Base-by-base conservation (phyloP, 2,329 filamentous ascomycete genomes). In the Aspergillus melleus region DNA sequence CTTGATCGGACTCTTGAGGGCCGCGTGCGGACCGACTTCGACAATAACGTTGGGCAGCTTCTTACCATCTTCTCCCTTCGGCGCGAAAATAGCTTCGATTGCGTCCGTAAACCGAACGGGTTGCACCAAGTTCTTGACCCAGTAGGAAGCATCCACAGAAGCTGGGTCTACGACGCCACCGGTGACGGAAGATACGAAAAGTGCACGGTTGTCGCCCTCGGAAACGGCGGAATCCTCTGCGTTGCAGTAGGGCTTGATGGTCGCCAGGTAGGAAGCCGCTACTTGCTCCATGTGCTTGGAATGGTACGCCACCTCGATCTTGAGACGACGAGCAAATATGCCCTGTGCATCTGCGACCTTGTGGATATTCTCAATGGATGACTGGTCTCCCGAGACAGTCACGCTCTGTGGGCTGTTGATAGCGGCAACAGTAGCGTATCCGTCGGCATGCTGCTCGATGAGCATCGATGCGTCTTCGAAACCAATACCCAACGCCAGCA, bases 401-500 rank as follows among this genome's bases (percentile, higher is more conserved):
- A 47, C 44, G 22, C 19, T 20, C 44, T 47, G 19, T 20, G 44
- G 44, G 11, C 44, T 47, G 44, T 47, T 47, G 19, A 47, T 24
- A 47, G 19, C 19, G 11, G 44, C 44, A 47, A 47, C 19, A 20
- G 22, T 47, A 14, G 22, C 22, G 44, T 24, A 20, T 24, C 44
- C 44, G 10, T 20, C 22, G 10, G 19, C 19, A 24, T 20, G 44
- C 19, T 24, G 19, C 44, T 47, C 44, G 12, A 47, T 47, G 19
- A 20, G 9, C 10, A 11, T 47, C 19, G 19, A 20, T 6, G 44
- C 44, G 9, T 20, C 44, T 11, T 20, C 19, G 10, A 20, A 20
- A 6, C 44, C 22, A 5, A 22, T 20, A 3, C 19, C 59, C 22
- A 61, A 55, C 6, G 61, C 58, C 10, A 63, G 49, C 61, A 63